Percentiles rank a stretch among this genome's conserved stretches.
Conservation (phyloP, 2,329 filamentous ascomycete species). For the Myriosclerotinia duriaeana region DNA sequence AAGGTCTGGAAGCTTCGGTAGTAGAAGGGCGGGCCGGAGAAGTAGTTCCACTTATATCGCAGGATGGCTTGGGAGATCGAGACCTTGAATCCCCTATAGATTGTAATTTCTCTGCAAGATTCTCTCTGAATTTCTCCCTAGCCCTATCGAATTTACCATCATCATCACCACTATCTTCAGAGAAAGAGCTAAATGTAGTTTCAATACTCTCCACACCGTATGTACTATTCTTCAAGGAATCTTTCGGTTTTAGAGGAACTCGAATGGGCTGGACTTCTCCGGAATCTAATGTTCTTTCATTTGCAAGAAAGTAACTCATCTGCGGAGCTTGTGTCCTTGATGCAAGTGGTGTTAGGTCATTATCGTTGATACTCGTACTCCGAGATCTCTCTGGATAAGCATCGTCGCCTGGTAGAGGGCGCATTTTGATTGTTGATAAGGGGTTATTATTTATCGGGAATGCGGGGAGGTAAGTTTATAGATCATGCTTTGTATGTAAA, state of each 20-base stretch:
- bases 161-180: constrained; percentile 35
- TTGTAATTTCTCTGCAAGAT: constrained; percentile 28
- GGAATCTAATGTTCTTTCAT: constrained; percentile 51
- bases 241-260: constrained; percentile 39
- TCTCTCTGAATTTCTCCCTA: constrained; percentile 38
- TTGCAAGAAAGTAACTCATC: constrained; percentile 54
- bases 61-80: constrained; percentile 39
- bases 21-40: constrained; percentile 40
- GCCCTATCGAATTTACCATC: constrained; percentile 35
- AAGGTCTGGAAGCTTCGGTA: constrained; percentile 45
- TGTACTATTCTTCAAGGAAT: constrained; percentile 41
- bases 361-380: constrained; percentile 43
- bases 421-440: constrained; percentile 42
- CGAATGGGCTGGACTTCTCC: constrained; percentile 41
- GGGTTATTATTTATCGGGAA: not conserved
- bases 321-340: constrained; percentile 43
- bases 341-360: constrained; percentile 42
- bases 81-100: constrained; percentile 36
- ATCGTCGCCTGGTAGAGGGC: constrained; percentile 49
- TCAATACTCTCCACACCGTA: constrained; percentile 41
- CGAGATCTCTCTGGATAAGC: constrained; percentile 44
- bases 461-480: constrained; percentile 18
- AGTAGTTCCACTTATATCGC: constrained; percentile 40
- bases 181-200: constrained; percentile 39
- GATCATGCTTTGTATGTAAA: constrained; percentile 27